These are phyloP conservation scores for Aspergillus sp. DNA, from an alignment of 2,329 filamentous ascomycete species.

Conservation along the genomic window DNA sequence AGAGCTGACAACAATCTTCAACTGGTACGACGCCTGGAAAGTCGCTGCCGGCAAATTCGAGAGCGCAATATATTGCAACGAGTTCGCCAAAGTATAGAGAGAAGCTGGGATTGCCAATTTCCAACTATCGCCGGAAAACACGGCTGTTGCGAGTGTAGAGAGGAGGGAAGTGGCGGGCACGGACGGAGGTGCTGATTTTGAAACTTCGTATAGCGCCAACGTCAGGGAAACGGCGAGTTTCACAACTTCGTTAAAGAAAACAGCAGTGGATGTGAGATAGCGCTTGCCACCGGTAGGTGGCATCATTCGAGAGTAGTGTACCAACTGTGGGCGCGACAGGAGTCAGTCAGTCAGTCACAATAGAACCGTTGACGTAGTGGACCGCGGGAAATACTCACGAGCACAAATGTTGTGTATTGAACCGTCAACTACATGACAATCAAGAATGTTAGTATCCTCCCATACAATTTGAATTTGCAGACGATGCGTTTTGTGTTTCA, in stretches of 20 bases:
- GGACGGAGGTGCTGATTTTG: constrained; percentile 71
- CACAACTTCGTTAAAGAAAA: constrained; percentile 89
- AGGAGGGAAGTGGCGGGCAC: constrained; percentile 79
- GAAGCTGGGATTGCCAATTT: constrained; percentile 86
- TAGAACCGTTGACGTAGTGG: too few species aligned
- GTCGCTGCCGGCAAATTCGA: constrained; percentile 89
- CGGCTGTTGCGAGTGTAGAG: constrained; percentile 72
- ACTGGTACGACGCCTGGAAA: constrained; percentile 89
- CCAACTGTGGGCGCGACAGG: constrained; percentile 57
- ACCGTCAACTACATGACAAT: constrained; percentile 37
- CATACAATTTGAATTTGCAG: not conserved
- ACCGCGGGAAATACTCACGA: constrained; percentile 34
- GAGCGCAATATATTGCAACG: constrained; percentile 88
- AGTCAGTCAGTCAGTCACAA: not conserved
- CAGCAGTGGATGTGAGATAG: constrained; percentile 90
- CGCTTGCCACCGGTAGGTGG: constrained; percentile 77
- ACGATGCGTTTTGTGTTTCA: not conserved
- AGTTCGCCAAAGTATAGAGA: constrained; percentile 88
- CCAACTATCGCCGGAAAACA: constrained; percentile 91
- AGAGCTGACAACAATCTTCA: constrained; percentile 90
- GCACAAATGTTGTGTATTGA: constrained; percentile 45
- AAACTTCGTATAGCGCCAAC: constrained; percentile 84
- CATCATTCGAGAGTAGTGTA: constrained; percentile 96
- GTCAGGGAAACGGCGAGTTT: constrained; percentile 85
- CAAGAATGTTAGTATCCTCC: not conserved